Evolutionary conservation across 164 flowering plant genomes (phyloP).

Genomic region (Litsea cubeba): DNA sequence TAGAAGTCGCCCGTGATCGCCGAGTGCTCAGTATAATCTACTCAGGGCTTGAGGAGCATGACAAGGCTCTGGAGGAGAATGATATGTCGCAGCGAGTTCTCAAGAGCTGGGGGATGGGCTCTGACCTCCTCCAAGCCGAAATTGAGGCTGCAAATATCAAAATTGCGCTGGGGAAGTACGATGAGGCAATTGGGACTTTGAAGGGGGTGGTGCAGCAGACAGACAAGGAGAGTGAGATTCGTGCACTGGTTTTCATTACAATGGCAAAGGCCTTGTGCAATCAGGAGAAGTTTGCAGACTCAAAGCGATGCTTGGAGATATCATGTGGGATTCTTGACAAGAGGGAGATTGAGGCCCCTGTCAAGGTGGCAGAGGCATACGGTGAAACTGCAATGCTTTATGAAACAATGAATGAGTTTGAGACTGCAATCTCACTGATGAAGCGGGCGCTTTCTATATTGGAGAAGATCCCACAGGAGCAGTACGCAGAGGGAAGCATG

Average conservation of each 20-base stretch:
- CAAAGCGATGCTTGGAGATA: constrained; percentile 71
- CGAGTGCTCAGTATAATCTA: constrained; percentile 80
- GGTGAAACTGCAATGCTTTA: constrained; percentile 77
- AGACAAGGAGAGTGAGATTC: constrained; percentile 68
- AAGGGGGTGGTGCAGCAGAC: constrained; percentile 62
- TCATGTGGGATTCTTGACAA: constrained; percentile 67
- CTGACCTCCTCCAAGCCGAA: constrained; percentile 78
- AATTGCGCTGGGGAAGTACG: constrained; percentile 73
- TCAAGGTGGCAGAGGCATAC: constrained; percentile 73
- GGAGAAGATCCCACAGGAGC: constrained; percentile 80
- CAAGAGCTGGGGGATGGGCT: constrained; percentile 66
- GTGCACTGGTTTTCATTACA: constrained; percentile 60
- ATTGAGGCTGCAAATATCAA: constrained; percentile 87
- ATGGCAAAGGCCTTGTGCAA: constrained; percentile 78
- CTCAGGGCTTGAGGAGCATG: constrained; percentile 74
- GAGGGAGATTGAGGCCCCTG: constrained; percentile 47
- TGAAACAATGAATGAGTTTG: constrained; percentile 83
- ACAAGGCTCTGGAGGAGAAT: constrained; percentile 83
- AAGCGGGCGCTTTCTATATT: constrained; percentile 59
- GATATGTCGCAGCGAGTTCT: constrained; percentile 59
- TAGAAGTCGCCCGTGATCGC: constrained; percentile 88
- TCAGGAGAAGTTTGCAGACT: constrained; percentile 60
- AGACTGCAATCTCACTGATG: constrained; percentile 66
- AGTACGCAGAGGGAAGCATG: constrained; percentile 72
- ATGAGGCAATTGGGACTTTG: constrained; percentile 65